phyloP scores from a whole-genome alignment of 331 rosid species.

The Acacia pycnantha region DNA sequence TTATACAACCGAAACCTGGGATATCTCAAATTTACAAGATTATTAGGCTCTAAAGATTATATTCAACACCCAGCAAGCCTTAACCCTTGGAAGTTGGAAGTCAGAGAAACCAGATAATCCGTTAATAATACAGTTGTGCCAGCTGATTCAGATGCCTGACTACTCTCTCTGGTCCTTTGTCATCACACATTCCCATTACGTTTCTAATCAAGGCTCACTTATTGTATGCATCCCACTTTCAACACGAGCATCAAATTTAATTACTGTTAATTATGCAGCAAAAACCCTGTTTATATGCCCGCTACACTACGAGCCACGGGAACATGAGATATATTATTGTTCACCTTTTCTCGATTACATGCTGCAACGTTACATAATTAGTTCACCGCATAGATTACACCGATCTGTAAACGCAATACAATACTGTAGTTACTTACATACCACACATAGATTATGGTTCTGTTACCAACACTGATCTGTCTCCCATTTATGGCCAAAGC shows the following conservation, averaged over 20 bases:
- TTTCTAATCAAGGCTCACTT: background rate
- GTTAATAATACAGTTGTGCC: no score
- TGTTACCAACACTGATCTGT: slow-evolving; percentile 78
- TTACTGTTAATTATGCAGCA: background rate
- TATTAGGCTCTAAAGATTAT: background rate
- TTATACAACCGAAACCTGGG: no score
- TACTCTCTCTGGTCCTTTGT: background rate
- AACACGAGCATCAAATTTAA: background rate
- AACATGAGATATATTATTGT: background rate
- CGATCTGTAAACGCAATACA: background rate
- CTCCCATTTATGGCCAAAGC: slow-evolving; percentile 58
- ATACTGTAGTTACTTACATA: background rate
- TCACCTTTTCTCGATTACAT: background rate
- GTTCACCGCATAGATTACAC: background rate
- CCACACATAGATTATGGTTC: background rate
- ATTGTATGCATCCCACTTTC: background rate
- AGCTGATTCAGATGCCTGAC: background rate
- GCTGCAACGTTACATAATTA: background rate
- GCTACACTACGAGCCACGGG: background rate
- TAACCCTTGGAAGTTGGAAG: no score
- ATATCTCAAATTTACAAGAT: background rate
- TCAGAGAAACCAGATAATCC: no score
- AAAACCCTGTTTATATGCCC: background rate
- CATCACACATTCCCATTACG: background rate
- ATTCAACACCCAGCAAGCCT: background rate